Evolutionary conservation across 495 filamentous ascomycete species (phyloP), one percentile per base, ranked within the genome.

Genomic region (Penicilliopsis zonata): DNA sequence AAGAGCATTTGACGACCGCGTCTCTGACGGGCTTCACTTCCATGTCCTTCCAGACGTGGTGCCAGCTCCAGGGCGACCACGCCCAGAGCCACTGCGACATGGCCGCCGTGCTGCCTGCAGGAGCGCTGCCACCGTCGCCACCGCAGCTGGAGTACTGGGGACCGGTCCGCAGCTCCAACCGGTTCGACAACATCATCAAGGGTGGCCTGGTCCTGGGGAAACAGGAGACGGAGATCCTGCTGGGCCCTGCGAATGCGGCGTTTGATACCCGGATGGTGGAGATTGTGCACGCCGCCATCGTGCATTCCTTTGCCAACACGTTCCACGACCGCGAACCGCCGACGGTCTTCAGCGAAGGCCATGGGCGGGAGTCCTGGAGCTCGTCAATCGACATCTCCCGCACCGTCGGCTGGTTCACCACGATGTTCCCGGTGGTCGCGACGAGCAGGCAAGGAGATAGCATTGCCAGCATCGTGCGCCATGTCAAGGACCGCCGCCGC

Each of bases 1-100:
- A 72, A 31, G 55, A 65, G 14, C 37, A 71, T 2, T 41, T 76
- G 14, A 42, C 44, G n/a, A 13, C 57, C 55, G 7, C 49, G 47
- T 20, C 33, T 35, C 18, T 56, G 52, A 1, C 53, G 65, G 35
- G 52, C 57, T 0, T 66, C 14, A 20, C 38, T 4, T 38, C 42
- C 12, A 51, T 72, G 32, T 58, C 69, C 0, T 75, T 73, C 38
- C 61, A 69, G 43, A 59, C 57, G 18, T 78, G 71, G 73, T 55
- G 52, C 6, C 35, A 37, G 7, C 28, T 50, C 33, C 51, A 55
- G 27, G 47, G 58, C 13, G 41, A 54, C 18, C 47, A 65, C 28
- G 30, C 19, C 24, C 13, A 9, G 8, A 33, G 26, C n/a, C n/a
- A n/a, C n/a, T n/a, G n/a, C n/a, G n/a, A n/a, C n/a, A n/a, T n/a